Evolutionary conservation across 768 basidiomycete species (phyloP), one percentile per base, ranked within the genome.

Genomic region (Collybia nuda): DNA sequence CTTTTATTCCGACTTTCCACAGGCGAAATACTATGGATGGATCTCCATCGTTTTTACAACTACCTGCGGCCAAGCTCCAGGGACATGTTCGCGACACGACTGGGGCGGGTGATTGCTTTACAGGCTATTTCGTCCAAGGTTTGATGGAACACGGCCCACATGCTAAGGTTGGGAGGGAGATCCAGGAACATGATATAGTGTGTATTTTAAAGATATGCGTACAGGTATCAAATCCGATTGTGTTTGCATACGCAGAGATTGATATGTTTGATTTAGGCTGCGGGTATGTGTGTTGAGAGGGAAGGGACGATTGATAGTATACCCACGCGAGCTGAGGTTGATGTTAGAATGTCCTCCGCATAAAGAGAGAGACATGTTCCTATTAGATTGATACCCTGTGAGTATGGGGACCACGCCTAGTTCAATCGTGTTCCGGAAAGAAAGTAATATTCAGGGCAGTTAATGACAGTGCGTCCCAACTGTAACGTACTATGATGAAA

Each of bases 31-130:
- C 48, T 26, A 42, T 42, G 36, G 23, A 66, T 9, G 57, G 52
- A 8, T 41, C 54, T 2, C 51, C 63, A 9, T 58, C 60, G 12
- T 56, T 66, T 6, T 56, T 78, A 17, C 67, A 72, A 50, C 53
- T 80, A n/a, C 80, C 79, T 1, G 81, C 81, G 4, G 75, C 75
- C 2, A 62, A 61, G 40, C 61, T 84, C 12, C 52, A 67, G 29
- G 76, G 71, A 3, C 55, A 62, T 0, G 66, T 70, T 4, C 58
- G 65, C 14, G 82, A 85, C 57, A 84, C 82, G 2, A 85, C 84
- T 0, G 84, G 84, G 8, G 84, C 84, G 1, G 84, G 84, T 0
- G 84, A 85, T 55, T 83, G 81, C 52, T 84, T 84, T 59, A 74
- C 81, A 0, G 84, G 84, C 11, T 85, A 81, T 56, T 72, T 84